Evolutionary conservation across 106 monocot species (phyloP), one percentile per base, ranked within the genome.

Genomic region (Narthecium ossifragum): DNA sequence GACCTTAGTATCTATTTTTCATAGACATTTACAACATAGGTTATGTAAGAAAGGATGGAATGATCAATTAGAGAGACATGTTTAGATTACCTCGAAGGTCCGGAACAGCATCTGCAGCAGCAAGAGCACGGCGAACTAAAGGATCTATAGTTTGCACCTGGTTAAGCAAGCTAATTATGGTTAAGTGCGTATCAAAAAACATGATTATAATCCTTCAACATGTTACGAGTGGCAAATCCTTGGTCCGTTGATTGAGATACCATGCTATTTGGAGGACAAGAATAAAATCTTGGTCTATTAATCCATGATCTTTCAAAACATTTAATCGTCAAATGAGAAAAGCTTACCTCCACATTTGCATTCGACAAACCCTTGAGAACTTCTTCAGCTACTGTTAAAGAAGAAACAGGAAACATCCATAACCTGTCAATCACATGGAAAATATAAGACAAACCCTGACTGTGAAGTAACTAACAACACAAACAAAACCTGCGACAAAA

Each of bases 391-490:
- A 11, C 50, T 62, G 58, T 53, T 51, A 90, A 75, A 48, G 90
- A 98, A 7, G 84, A 81, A 46, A 67, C 27, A 5, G 96, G 96
- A 49, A 98, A 84, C 76, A 79, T 78, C 96, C 96, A 98, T 60
- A 84, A 38, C 76, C 96, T 96, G 51, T 31, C 40, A n/a, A n/a
- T n/a, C 36, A 32, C 1, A 48, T 33, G 26, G 36, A 21, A 34
- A 62, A 66, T 13, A 33, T 34, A 15, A 34, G 55, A 22, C n/a
- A 51, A 33, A 49, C 15, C n/a, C n/a, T n/a, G n/a, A n/a, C n/a
- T n/a, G n/a, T n/a, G n/a, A n/a, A n/a, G n/a, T n/a, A n/a, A n/a
- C n/a, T n/a, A n/a, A n/a, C n/a, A n/a, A n/a, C n/a, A n/a, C n/a
- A n/a, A n/a, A n/a, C n/a, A n/a, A n/a, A n/a, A n/a, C n/a, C n/a